Conservation (phyloP, 2,329 filamentous ascomycete species). For the Diaporthe eres region DNA sequence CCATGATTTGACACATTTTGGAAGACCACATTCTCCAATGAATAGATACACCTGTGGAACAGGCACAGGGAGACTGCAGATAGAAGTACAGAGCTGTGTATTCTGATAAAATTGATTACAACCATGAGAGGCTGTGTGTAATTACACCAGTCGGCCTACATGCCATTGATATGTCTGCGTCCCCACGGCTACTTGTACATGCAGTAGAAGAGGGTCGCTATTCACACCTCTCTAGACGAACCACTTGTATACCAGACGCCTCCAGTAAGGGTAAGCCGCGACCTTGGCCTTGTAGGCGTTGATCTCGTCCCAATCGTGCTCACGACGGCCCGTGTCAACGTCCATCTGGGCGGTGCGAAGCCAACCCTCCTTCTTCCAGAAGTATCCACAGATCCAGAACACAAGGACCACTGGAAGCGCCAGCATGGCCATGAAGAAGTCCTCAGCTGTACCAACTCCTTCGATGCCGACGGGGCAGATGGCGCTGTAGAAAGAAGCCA, state of each 20-base stretch:
- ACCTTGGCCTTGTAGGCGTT: conserved; percentile 61
- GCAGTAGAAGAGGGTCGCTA: too few species aligned
- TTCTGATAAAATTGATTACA: conserved; percentile 2
- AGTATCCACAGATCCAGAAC: conserved; percentile 69
- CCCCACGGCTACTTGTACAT: background rate
- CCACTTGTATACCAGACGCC: conserved; percentile 49
- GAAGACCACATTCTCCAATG: background rate
- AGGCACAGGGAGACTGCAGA: background rate
- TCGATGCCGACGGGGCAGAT: conserved; percentile 50
- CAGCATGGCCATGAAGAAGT: conserved; percentile 69
- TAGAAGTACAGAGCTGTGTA: background rate
- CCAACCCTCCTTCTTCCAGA: conserved; percentile 76
- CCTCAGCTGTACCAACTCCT: conserved; percentile 53
- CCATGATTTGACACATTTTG: too few species aligned
- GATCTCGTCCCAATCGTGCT: conserved; percentile 73
- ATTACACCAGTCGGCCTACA: background rate
- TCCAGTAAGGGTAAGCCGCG: conserved; percentile 63
- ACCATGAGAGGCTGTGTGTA: background rate
- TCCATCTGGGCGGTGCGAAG: conserved; percentile 73
- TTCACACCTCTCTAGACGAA: conserved; percentile 45
- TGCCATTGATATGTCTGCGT: background rate
- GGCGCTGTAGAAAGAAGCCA: conserved; percentile 62
- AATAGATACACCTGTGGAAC: background rate
- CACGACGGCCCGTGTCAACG: conserved; percentile 74
- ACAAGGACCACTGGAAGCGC: conserved; percentile 68